Conservation (phyloP, 192 early-diverging fungal species). For the Coemansia sp. region DNA sequence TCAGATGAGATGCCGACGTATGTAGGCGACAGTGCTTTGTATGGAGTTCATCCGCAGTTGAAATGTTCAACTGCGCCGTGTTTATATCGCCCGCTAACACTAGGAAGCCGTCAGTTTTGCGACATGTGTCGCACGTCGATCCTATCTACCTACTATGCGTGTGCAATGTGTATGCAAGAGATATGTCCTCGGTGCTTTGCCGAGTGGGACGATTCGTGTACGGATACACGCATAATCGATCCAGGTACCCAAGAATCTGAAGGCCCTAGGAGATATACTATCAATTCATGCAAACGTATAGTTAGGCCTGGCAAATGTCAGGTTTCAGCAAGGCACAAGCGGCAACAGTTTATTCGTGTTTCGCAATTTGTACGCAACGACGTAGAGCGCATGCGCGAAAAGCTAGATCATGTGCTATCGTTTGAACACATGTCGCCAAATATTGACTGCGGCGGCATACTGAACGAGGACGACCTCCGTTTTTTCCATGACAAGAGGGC, state of each 20-base stretch:
- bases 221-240: not conserved
- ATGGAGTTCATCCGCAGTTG: conserved; percentile 13
- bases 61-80: conserved; percentile 33
- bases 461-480: not conserved
- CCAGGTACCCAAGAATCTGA: not conserved
- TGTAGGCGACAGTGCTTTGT: conserved; percentile 7
- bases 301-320: not conserved
- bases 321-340: not conserved
- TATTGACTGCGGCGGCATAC: conserved; percentile 20
- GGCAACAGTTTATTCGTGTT: conserved; percentile 28
- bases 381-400: not conserved
- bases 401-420: not conserved
- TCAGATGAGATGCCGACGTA: not conserved
- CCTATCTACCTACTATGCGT: conserved; percentile 45
- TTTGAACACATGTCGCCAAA: not conserved
- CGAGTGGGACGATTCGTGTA: conserved; percentile 17
- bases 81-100: conserved; percentile 6
- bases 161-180: conserved; percentile 43
- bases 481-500: conserved; percentile 8
- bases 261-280: not conserved
- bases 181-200: conserved; percentile 51
- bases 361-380: conserved; percentile 13
- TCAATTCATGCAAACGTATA: not conserved
- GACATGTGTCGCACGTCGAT: conserved; percentile 55
- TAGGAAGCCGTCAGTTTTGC: conserved; percentile 50